Conservation (phyloP, 306 rosid genomes). For the Nissolia schottii region DNA sequence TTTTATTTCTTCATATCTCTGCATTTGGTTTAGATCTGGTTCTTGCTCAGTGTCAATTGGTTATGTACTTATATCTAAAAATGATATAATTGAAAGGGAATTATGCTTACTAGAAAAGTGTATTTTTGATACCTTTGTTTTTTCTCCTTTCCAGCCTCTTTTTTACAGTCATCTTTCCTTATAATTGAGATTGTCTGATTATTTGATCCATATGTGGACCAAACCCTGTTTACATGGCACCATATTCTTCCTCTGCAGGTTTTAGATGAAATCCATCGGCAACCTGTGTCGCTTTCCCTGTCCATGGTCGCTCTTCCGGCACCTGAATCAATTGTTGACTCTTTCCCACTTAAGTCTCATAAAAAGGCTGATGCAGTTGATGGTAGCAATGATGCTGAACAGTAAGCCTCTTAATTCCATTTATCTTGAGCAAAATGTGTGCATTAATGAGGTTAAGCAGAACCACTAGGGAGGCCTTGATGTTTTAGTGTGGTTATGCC, state of each 20-base stretch:
- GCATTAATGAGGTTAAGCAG: not conserved
- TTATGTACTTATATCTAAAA: not conserved
- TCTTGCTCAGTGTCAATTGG: not conserved
- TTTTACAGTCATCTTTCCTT: not conserved
- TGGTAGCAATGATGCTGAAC: conserved; percentile 52
- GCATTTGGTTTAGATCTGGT: not conserved
- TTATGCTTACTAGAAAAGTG: conserved; percentile 9
- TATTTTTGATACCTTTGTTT: not conserved
- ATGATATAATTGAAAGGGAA: conserved; percentile 13
- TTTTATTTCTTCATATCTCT: not conserved
- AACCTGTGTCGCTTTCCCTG: conserved; percentile 73
- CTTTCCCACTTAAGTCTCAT: conserved; percentile 80
- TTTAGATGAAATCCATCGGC: conserved; percentile 93
- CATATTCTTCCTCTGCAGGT: conserved; percentile 48
- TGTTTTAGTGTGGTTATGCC: not conserved
- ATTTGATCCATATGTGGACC: conserved; percentile 7
- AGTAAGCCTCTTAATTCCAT: conserved; percentile 47
- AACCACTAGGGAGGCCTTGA: not conserved
- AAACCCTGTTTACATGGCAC: conserved; percentile 8
- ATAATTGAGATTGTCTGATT: conserved; percentile 10
- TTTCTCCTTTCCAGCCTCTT: not conserved
- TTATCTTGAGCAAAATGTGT: not conserved
- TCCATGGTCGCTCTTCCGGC: conserved; percentile 94
- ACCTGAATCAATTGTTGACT: conserved; percentile 78
- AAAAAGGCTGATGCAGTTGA: conserved; percentile 46